Conservation (phyloP, 2,329 filamentous ascomycete species). For the Fusarium zealandicum region DNA sequence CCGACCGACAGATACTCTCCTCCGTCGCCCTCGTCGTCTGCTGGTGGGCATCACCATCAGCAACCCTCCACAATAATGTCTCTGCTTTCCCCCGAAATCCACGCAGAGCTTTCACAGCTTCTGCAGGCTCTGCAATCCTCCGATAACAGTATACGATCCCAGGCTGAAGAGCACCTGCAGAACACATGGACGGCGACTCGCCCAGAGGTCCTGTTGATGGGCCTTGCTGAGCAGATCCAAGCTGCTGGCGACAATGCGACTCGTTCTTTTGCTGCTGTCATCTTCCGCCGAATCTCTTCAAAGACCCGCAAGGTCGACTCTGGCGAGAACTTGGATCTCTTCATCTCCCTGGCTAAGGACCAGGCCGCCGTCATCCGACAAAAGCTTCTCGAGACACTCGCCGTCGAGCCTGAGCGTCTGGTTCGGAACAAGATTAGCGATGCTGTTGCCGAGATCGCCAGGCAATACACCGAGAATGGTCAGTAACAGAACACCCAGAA, state of each 20-base stretch:
- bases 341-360: conserved; percentile 77
- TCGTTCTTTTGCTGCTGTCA: conserved; percentile 89
- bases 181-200: conserved; percentile 85
- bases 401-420: conserved; percentile 72
- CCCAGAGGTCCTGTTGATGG: conserved; percentile 91
- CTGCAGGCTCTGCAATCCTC: conserved; percentile 87
- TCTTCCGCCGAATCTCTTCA: conserved; percentile 92
- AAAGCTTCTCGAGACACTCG: conserved; percentile 81
- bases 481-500: conserved; percentile 47
- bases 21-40: conserved; percentile 33
- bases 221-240: conserved; percentile 89
- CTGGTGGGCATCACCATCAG: conserved; percentile 43
- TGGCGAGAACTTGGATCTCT: conserved; percentile 80
- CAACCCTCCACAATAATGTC: conserved; percentile 67
- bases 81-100: conserved; percentile 82
- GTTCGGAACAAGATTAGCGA: conserved; percentile 97
- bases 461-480: conserved; percentile 94
- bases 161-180: conserved; percentile 89
- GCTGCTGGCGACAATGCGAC: conserved; percentile 78
- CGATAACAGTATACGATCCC: conserved; percentile 84
- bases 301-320: conserved; percentile 81
- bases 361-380: conserved; percentile 81
- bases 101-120: conserved; percentile 84
- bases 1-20: conserved; percentile 20
- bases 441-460: conserved; percentile 93